Conservation (phyloP, 2,329 filamentous ascomycete genomes). For the Ophiognomonia clavigignenti-juglandacearum region DNA sequence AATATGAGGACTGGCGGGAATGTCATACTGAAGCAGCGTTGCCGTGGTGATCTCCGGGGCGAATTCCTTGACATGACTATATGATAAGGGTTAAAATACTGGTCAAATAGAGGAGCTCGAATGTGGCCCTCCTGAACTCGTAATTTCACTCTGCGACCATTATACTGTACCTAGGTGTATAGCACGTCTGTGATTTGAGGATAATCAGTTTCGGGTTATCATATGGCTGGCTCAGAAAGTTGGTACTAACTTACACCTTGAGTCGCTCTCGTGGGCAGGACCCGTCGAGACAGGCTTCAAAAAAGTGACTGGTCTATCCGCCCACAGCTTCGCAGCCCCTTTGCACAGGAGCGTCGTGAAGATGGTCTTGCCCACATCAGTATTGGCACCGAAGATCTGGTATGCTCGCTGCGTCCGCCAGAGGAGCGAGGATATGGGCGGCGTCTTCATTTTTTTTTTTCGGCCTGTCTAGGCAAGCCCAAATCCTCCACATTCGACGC, state of each 20-base stretch:
- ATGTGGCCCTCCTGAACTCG: no score
- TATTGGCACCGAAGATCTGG: slow-evolving; percentile 81
- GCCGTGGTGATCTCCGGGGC: slow-evolving; percentile 42
- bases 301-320: slow-evolving; percentile 52
- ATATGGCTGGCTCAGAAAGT: neutral
- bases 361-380: slow-evolving; percentile 80
- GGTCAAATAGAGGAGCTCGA: no score
- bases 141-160: no score
- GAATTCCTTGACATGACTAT: slow-evolving; percentile 22
- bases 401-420: slow-evolving; percentile 65
- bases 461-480: no score
- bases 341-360: slow-evolving; percentile 69
- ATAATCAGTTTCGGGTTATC: neutral
- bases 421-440: slow-evolving; percentile 54
- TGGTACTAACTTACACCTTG: slow-evolving; percentile 44
- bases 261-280: slow-evolving; percentile 65
- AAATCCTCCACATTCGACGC: no score
- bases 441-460: no score
- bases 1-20: slow-evolving; percentile 73
- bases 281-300: slow-evolving; percentile 82
- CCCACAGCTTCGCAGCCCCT: slow-evolving; percentile 45
- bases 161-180: no score
- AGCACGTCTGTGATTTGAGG: no score
- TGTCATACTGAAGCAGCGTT: slow-evolving; percentile 67
- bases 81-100: neutral